These are phyloP conservation scores for Wickerhamiella galacta DNA, from an alignment of 805 yeast genomes.

Conservation along the genomic window DNA sequence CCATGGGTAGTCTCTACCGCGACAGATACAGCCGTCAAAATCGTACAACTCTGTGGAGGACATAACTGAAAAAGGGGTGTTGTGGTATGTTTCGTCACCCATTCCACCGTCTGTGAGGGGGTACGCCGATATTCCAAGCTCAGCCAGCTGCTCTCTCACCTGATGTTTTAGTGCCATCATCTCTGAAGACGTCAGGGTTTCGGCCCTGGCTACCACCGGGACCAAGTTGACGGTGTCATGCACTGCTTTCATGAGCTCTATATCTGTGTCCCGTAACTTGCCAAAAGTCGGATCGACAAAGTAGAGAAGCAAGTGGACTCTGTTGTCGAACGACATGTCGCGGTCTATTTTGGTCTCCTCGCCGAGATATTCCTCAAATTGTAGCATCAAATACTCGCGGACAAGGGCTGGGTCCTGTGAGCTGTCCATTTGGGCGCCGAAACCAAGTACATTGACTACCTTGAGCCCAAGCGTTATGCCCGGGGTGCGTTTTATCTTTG, in stretches of 20 bases:
- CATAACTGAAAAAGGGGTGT: neutral
- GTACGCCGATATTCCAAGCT: slow-evolving; percentile 46
- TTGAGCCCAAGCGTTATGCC: slow-evolving; percentile 36
- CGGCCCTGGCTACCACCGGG: slow-evolving; percentile 71
- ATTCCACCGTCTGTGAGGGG: slow-evolving; percentile 29
- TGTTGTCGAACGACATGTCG: slow-evolving; percentile 62
- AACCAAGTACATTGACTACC: slow-evolving; percentile 57
- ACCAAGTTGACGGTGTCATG: slow-evolving; percentile 64
- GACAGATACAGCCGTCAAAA: neutral
- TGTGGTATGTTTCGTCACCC: neutral
- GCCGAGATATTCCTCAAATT: slow-evolving; percentile 54
- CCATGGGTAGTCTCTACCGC: neutral
- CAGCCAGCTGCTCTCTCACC: slow-evolving; percentile 39
- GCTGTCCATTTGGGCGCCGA: slow-evolving; percentile 59
- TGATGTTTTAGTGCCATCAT: slow-evolving; percentile 35
- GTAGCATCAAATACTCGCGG: slow-evolving; percentile 43
- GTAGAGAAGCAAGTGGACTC: slow-evolving; percentile 66
- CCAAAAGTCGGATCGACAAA: slow-evolving; percentile 32
- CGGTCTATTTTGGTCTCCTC: slow-evolving; percentile 80
- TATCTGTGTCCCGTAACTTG: slow-evolving; percentile 52
- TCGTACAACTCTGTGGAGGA: neutral
- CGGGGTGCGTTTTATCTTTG: neutral
- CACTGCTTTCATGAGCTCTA: slow-evolving; percentile 50
- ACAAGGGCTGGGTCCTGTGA: slow-evolving; percentile 30
- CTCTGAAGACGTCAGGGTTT: slow-evolving; percentile 54